Conservation (phyloP, 345 rosid species). For the Gossypium raimondii region DNA sequence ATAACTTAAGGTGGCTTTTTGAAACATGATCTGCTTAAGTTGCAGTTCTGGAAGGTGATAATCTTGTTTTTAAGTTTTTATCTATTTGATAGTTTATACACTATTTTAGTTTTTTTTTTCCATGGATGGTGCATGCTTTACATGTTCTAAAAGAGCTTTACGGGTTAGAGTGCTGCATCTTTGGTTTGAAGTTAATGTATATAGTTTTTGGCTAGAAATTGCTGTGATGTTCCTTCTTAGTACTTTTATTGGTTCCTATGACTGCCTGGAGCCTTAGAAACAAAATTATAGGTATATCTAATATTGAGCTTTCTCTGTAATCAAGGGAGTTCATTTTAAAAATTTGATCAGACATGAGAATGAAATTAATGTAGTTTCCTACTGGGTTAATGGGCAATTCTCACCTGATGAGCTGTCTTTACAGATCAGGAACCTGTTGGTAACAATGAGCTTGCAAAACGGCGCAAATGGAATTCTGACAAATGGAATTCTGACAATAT, state of each 20-base stretch:
- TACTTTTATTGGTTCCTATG: neutral
- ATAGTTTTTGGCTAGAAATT: neutral
- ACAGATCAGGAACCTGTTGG: slow-evolving; percentile 69
- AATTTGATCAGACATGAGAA: neutral
- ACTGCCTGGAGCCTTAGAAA: neutral
- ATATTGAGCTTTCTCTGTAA: neutral
- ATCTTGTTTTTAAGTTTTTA: neutral
- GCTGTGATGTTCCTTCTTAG: neutral
- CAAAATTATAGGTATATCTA: neutral
- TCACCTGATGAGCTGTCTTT: slow-evolving; percentile 4
- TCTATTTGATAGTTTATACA: neutral
- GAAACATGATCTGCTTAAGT: neutral
- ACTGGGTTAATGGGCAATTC: neutral
- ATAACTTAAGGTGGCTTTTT: neutral
- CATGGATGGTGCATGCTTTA: neutral
- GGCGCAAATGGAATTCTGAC: slow-evolving; percentile 88
- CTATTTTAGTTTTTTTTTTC: neutral
- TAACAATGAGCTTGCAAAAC: slow-evolving; percentile 64
- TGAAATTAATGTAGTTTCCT: neutral
- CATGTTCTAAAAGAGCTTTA: neutral
- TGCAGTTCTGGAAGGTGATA: neutral
- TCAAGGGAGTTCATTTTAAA: slow-evolving; percentile 4
- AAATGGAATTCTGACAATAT: slow-evolving; percentile 73
- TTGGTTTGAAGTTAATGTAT: slow-evolving; percentile 15
- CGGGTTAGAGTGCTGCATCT: neutral